phyloP scores from a whole-genome alignment of 2,329 filamentous ascomycete species.

The Epichloe typhina region DNA sequence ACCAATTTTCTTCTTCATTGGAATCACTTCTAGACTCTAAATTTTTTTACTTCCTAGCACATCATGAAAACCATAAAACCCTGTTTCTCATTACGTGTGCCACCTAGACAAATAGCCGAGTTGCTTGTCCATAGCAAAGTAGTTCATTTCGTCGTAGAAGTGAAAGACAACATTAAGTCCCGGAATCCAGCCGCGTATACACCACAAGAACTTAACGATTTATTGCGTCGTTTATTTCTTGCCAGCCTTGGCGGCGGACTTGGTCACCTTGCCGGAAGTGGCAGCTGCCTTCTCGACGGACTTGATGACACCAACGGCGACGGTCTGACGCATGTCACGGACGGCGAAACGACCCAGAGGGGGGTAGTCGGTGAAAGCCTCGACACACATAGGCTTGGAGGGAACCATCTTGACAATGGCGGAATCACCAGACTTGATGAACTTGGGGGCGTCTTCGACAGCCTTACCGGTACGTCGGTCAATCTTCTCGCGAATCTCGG shows the following conservation, averaged over 20 bases:
- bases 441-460: conserved; percentile 84
- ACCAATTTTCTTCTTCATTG: conserved; percentile 4
- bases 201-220: conserved; percentile 13
- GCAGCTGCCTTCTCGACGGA: conserved; percentile 53
- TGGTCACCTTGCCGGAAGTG: conserved; percentile 52
- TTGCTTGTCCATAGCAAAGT: conserved; percentile 31
- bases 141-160: conserved; percentile 34
- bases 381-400: conserved; percentile 99
- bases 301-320: conserved; percentile 94
- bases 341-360: conserved; percentile 99
- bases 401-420: conserved; percentile 99
- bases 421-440: conserved; percentile 99
- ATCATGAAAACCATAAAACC: conserved; percentile 14
- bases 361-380: conserved; percentile 99
- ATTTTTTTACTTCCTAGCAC: conserved; percentile 29
- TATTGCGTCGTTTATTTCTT: conserved; percentile 50
- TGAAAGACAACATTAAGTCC: conserved; percentile 21
- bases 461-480: conserved; percentile 99
- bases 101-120: conserved; percentile 24
- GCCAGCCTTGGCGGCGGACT: conserved; percentile 58
- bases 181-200: conserved; percentile 13
- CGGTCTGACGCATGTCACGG: conserved; percentile 92
- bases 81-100: conserved; percentile 29
- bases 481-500: conserved; percentile 99
- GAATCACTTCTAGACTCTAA: conserved; percentile 35